Evolutionary conservation across 306 rosid genomes (phyloP), one percentile per base, ranked within the genome.

Genomic region (Prunus davidiana): DNA sequence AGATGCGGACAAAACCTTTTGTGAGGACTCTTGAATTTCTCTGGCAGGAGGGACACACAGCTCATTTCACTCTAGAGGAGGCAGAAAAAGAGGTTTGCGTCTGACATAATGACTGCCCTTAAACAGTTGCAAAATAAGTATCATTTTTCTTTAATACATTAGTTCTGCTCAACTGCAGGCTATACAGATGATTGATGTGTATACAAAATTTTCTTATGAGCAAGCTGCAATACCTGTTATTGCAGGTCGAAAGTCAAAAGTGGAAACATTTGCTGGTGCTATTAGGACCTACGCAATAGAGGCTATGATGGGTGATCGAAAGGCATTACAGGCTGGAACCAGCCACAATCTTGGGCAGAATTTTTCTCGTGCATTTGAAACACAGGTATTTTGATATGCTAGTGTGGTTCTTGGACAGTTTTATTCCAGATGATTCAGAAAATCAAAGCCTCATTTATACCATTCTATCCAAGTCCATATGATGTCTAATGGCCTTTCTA

Each of bases 291-390:
- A 89, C 75, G 92, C 99, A 4, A 95, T 92, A 52, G 96, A 95
- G 87, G 97, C 92, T 79, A 95, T 95, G 97, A 90, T 95, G 98
- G 96, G 97, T 76, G 98, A 95, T 85, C 78, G 78, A 79, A 95
- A 92, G 85, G 98, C 98, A 74, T 77, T 95, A 80, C 98, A 94
- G 82, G 95, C 97, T 65, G 97, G 98, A 83, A 92, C 97, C 81
- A 95, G 97, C 83, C 98, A 95, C 81, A 92, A 95, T 78, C 97
- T 95, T 54, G 97, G 98, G 83, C 97, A 95, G 79, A 95, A 92
- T 75, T 95, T 95, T 80, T 86, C 99, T 24, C 90, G 88, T 72
- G 97, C 97, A 63, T 95, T 95, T 81, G 97, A 80, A 77, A 95
- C 99, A 72, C 97, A 85, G 93, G 97, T 91, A 76, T 64, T 50